Conservation (phyloP, 768 basidiomycete species). For the Kondoa subrosea region DNA sequence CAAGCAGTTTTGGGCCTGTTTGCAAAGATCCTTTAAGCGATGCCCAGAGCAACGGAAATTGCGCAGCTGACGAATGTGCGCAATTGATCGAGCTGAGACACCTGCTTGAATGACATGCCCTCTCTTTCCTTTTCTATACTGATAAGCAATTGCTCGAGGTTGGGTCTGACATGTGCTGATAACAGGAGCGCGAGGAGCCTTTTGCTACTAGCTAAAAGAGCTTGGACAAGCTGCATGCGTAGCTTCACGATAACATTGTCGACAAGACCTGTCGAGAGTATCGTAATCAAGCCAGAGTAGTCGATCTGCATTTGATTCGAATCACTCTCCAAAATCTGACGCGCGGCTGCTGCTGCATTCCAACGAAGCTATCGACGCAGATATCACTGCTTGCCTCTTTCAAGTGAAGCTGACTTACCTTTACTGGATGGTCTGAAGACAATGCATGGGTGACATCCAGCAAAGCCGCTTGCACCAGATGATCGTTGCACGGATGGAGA, state of each 20-base stretch:
- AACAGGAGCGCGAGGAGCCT: neutral
- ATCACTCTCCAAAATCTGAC: neutral
- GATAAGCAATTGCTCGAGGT: neutral
- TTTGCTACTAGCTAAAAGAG: neutral
- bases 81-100: neutral
- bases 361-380: neutral
- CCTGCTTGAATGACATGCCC: neutral
- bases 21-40: too few relatives aligned
- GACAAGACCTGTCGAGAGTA: neutral
- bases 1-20: too few relatives aligned
- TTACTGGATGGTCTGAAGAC: neutral
- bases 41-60: too few relatives aligned
- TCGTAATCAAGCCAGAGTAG: neutral
- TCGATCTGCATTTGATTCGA: neutral
- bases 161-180: neutral
- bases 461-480: neutral
- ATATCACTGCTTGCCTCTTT: neutral
- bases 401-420: neutral
- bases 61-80: neutral
- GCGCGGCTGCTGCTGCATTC: neutral
- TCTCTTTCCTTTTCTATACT: neutral
- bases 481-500: neutral
- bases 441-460: neutral
- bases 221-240: neutral
- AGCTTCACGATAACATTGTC: neutral